phyloP scores from a whole-genome alignment of 352 stramenopile species.

The Globisporangium echinulatum region DNA sequence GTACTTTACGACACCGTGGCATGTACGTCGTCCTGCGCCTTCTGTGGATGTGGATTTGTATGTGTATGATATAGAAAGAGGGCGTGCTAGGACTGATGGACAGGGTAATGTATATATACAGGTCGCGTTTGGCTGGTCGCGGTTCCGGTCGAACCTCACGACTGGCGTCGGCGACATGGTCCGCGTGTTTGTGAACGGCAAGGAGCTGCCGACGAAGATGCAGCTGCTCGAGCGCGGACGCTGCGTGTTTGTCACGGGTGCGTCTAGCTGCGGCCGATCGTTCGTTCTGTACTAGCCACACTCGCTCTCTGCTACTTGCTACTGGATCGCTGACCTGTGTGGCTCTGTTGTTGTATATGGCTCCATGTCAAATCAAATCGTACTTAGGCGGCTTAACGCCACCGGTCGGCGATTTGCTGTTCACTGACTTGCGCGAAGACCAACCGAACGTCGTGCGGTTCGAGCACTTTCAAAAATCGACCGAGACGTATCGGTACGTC shows the following conservation, averaged over 20 bases:
- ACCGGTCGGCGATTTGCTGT: conserved; percentile 41
- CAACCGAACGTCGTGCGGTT: conserved; percentile 64
- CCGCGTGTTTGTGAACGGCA: conserved; percentile 68
- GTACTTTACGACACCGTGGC: conserved; percentile 67
- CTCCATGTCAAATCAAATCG: not conserved
- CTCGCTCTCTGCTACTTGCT: too few species aligned
- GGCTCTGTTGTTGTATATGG: not conserved
- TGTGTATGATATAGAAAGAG: not conserved
- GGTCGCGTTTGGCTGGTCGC: conserved; percentile 66
- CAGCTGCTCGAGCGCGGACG: conserved; percentile 56
- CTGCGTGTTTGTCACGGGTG: conserved; percentile 60
- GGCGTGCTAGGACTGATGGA: not conserved
- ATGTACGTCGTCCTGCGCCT: conserved; percentile 26
- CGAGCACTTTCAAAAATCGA: conserved; percentile 68
- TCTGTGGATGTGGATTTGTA: not conserved
- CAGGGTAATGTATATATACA: conserved; percentile 3
- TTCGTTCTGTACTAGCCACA: too few species aligned
- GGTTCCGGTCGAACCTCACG: conserved; percentile 50
- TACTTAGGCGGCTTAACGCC: conserved; percentile 39
- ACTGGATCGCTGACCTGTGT: not conserved
- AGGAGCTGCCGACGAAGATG: conserved; percentile 75
- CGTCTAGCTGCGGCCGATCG: not conserved
- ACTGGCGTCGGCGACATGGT: conserved; percentile 69
- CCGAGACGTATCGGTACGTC: conserved; percentile 64
- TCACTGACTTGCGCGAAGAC: conserved; percentile 58